Percentiles rank a stretch among this genome's conserved stretches.
phyloP scores from a whole-genome alignment of 495 filamentous ascomycete species.

The Tuber magnatum region DNA sequence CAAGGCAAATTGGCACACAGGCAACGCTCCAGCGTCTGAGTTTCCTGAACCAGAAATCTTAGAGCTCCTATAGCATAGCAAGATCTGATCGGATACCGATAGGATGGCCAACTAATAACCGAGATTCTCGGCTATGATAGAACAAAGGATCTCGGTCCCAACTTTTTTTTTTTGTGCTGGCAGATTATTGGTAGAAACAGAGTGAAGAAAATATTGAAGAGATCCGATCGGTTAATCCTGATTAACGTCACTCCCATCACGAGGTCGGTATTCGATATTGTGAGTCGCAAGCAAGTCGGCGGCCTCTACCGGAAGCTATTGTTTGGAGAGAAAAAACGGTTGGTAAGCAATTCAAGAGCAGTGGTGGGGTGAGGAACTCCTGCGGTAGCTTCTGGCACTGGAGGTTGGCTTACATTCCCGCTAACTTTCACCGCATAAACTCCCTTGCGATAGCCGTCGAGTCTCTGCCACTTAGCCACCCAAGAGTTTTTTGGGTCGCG shows the following conservation, averaged over 20 bases:
- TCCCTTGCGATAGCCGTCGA: slow-evolving; percentile 76
- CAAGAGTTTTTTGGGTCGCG: slow-evolving; percentile 71
- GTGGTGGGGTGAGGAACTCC: not conserved
- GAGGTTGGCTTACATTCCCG: slow-evolving; percentile 52
- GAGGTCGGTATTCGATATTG: slow-evolving; percentile 38
- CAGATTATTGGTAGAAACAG: slow-evolving; percentile 15
- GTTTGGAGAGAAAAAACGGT: slow-evolving; percentile 7
- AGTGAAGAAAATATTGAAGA: slow-evolving; percentile 13
- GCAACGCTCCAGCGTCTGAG: not conserved
- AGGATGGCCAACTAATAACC: slow-evolving; percentile 10
- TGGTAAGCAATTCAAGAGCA: not conserved
- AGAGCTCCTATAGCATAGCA: slow-evolving; percentile 3
- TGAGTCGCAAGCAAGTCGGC: slow-evolving; percentile 27
- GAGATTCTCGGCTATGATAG: slow-evolving; percentile 6
- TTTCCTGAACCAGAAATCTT: not conserved
- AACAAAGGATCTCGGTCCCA: slow-evolving; percentile 4
- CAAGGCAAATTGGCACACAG: not conserved
- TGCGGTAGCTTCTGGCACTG: not conserved
- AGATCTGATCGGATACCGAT: slow-evolving; percentile 21
- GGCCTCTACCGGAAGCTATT: slow-evolving; percentile 48
- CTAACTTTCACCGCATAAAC: slow-evolving; percentile 91
- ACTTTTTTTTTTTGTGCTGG: not conserved
- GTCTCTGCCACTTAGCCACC: slow-evolving; percentile 90
- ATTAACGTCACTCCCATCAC: slow-evolving; percentile 38
- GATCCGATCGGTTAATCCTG: slow-evolving; percentile 19